Percentiles rank a stretch among this genome's conserved stretches.
Evolutionary conservation across 345 rosid species (phyloP).

Genomic region (Triadica sebifera): DNA sequence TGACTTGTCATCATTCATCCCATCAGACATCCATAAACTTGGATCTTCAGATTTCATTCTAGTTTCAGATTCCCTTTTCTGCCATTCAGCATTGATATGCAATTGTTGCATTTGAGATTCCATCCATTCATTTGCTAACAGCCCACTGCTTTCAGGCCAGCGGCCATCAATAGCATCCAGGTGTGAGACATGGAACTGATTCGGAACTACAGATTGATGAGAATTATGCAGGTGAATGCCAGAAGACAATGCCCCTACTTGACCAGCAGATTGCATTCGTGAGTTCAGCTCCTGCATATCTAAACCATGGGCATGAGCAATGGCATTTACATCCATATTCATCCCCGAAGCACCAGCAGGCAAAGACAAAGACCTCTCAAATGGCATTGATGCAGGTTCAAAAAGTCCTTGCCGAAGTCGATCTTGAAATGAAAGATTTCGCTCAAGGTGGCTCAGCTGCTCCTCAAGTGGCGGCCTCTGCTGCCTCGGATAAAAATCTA

Average conservation of each 20-base stretch:
- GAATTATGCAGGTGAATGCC: conserved; percentile 37
- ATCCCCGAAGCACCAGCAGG: conserved; percentile 45
- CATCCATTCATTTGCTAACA: conserved; percentile 48
- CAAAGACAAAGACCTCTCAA: conserved; percentile 49
- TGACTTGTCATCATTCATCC: conserved; percentile 53
- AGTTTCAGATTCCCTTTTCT: conserved; percentile 39
- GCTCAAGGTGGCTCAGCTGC: conserved; percentile 46
- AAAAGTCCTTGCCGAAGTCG: conserved; percentile 43
- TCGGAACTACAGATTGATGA: conserved; percentile 35
- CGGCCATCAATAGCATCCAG: conserved; percentile 40
- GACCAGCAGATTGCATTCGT: conserved; percentile 40
- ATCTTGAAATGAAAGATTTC: conserved; percentile 46
- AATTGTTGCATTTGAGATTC: conserved; percentile 49
- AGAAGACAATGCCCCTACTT: conserved; percentile 43
- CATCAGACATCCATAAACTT: conserved; percentile 61
- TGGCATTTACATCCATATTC: conserved; percentile 49
- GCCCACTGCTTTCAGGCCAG: conserved; percentile 52
- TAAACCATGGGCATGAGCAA: conserved; percentile 41
- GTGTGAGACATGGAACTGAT: conserved; percentile 40
- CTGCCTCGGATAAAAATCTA: conserved; percentile 47
- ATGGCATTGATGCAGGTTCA: conserved; percentile 43
- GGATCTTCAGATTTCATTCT: conserved; percentile 40
- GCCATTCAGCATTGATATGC: conserved; percentile 43
- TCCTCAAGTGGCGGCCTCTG: conserved; percentile 44
- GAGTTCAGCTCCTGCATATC: conserved; percentile 42